Evolutionary conservation across 441 rosid genomes (phyloP).

Genomic region (Populus hybrid): DNA sequence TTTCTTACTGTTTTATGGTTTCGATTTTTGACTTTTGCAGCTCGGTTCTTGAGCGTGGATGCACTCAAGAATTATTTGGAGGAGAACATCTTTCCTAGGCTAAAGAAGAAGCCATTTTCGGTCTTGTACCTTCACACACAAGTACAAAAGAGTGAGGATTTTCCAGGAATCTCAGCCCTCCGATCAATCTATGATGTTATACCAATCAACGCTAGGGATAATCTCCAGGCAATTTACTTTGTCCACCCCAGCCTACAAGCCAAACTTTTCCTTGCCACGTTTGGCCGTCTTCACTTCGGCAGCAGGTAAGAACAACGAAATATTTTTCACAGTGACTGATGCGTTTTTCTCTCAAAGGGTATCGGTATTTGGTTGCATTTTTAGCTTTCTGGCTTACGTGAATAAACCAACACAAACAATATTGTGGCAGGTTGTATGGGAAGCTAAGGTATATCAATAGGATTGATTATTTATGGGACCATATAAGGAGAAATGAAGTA

Average conservation of each 20-base stretch:
- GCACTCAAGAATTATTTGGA: constrained; percentile 49
- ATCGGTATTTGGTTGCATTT: background rate
- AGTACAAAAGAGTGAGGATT: constrained; percentile 55
- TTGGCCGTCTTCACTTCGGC: constrained; percentile 63
- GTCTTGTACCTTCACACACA: constrained; percentile 66
- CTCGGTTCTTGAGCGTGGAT: constrained; percentile 46
- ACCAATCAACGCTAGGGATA: constrained; percentile 50
- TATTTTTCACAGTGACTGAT: too few relatives aligned
- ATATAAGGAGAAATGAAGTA: constrained; percentile 63
- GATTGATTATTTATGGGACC: constrained; percentile 70
- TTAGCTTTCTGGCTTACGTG: background rate
- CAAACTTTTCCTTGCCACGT: constrained; percentile 75
- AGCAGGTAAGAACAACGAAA: constrained; percentile 45
- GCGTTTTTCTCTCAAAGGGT: background rate
- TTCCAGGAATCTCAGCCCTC: constrained; percentile 65
- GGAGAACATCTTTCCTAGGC: constrained; percentile 50
- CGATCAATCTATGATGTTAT: constrained; percentile 66
- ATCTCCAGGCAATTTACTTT: constrained; percentile 63
- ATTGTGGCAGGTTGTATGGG: constrained; percentile 53
- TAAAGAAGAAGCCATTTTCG: constrained; percentile 53
- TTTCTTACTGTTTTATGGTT: background rate
- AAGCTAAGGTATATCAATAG: constrained; percentile 66
- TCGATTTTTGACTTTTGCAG: constrained; percentile 22
- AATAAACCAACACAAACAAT: background rate
- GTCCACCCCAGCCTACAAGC: constrained; percentile 67